Percentiles rank a stretch among this genome's conserved stretches.
Evolutionary conservation across 1,284 basidiomycete species (phyloP).

Genomic region (Grifola frondosa): DNA sequence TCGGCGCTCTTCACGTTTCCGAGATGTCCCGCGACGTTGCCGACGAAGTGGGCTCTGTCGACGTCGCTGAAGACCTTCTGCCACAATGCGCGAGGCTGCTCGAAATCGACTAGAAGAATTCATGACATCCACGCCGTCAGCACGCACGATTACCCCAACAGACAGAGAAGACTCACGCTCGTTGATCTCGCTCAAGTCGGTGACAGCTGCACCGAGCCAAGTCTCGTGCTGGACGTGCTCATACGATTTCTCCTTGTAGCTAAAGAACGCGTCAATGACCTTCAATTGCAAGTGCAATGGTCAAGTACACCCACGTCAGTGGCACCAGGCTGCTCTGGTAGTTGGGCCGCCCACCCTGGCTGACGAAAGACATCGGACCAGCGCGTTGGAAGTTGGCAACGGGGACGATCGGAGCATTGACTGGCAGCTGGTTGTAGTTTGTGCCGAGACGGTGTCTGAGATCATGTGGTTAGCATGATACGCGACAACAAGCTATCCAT

Average conservation of each 20-base stretch:
- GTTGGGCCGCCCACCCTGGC: constrained; percentile 83
- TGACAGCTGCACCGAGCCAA: constrained; percentile 72
- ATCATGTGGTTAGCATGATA: background rate
- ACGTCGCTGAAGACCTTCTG: constrained; percentile 74
- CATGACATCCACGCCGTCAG: constrained; percentile 8
- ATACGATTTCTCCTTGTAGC: constrained; percentile 39
- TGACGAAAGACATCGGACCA: constrained; percentile 66
- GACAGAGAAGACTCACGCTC: constrained; percentile 57
- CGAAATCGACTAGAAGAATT: constrained; percentile 72
- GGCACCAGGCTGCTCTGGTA: constrained; percentile 79
- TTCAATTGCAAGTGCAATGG: too few relatives aligned
- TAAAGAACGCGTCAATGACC: too few relatives aligned
- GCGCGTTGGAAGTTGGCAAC: constrained; percentile 88
- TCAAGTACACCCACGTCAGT: constrained; percentile 51
- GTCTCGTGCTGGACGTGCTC: constrained; percentile 62
- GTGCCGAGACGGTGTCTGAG: constrained; percentile 73
- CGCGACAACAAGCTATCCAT: background rate
- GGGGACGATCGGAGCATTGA: constrained; percentile 77
- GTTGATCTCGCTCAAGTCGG: constrained; percentile 76
- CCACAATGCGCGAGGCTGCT: constrained; percentile 85
- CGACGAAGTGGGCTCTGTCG: constrained; percentile 67
- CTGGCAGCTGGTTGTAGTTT: constrained; percentile 90
- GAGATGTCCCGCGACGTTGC: constrained; percentile 79
- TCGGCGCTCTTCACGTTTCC: constrained; percentile 60
- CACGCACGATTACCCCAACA: background rate